Conservation (phyloP, 805 yeast species). For the Starmerella geochares region DNA sequence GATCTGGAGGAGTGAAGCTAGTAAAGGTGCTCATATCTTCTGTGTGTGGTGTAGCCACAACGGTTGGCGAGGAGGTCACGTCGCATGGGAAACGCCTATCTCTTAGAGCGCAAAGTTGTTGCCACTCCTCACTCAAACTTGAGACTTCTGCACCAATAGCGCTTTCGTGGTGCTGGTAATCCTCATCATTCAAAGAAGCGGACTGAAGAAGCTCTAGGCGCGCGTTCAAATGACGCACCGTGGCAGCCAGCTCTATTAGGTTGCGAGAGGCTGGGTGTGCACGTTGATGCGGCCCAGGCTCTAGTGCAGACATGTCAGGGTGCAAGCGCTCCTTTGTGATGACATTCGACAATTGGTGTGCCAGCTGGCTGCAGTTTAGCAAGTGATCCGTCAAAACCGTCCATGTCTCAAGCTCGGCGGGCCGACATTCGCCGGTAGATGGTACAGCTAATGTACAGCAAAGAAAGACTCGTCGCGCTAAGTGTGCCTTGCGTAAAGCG, state of each 20-base stretch:
- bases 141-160: conserved; percentile 17
- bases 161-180: conserved; percentile 9
- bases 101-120: neutral
- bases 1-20: conserved; percentile 4
- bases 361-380: conserved; percentile 9
- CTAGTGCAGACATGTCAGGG: neutral
- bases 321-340: conserved; percentile 21
- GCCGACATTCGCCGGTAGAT: conserved; percentile 22
- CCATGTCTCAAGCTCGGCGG: conserved; percentile 25
- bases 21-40: conserved; percentile 3
- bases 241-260: conserved; percentile 9
- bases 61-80: conserved; percentile 12
- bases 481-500: conserved; percentile 33
- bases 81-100: neutral
- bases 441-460: conserved; percentile 37
- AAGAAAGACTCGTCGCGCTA: conserved; percentile 36
- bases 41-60: conserved; percentile 11
- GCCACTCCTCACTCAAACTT: conserved; percentile 11
- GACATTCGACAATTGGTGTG: conserved; percentile 18
- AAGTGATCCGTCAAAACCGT: conserved; percentile 25
- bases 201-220: conserved; percentile 22
- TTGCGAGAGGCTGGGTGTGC: neutral
- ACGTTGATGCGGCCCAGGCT: neutral
- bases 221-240: conserved; percentile 22
- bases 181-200: conserved; percentile 5